Base-by-base conservation (phyloP, 352 stramenopile species). In the Phytophthora ohioensis region DNA sequence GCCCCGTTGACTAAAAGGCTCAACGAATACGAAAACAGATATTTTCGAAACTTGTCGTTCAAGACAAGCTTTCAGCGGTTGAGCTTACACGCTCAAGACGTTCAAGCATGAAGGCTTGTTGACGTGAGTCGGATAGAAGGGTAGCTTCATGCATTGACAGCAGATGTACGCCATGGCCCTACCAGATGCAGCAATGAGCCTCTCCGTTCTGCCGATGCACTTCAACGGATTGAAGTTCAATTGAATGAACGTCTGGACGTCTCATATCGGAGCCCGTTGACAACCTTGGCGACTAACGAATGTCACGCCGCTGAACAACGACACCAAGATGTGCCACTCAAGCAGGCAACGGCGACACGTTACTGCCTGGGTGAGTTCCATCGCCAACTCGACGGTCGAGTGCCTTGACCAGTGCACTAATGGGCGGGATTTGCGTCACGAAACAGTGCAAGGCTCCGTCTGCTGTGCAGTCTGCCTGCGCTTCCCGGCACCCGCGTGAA, bases 361-460 rank as follows among this genome's bases (percentile, higher is more conserved):
- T 71, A 71, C 64, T 66, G 54, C 55, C 38, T 59, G 64, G 55
- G 55, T 66, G 55, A 71, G 64, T 56, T 21, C 48, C 17, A 43
- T 13, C 38, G 31, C 59, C 54, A 64, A 53, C 34, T 69, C 62
- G 43, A 69, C 53, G 31, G 41, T 13, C 13, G 9, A 53, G 39
- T 38, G 8, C 39, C 17, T 57, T 36, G 39, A 21, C 43, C 63
- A 58, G 54, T 55, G 63, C 62, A 70, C 36, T 43, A 27, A 27
- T 36, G 35, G 43, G 11, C 54, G 30, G 54, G 63, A 70, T 71
- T 71, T 71, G 64, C 53, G 52, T 32, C 43, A 57, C 45, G 43
- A 62, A 62, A 53, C 55, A 59, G 53, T 51, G 39, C 47, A 58
- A 41, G 46, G 34, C 21, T 36, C 46, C 60, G 49, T 67, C 60